phyloP scores from a whole-genome alignment of 2,329 filamentous ascomycete species.

The Diplodia sapinea region DNA sequence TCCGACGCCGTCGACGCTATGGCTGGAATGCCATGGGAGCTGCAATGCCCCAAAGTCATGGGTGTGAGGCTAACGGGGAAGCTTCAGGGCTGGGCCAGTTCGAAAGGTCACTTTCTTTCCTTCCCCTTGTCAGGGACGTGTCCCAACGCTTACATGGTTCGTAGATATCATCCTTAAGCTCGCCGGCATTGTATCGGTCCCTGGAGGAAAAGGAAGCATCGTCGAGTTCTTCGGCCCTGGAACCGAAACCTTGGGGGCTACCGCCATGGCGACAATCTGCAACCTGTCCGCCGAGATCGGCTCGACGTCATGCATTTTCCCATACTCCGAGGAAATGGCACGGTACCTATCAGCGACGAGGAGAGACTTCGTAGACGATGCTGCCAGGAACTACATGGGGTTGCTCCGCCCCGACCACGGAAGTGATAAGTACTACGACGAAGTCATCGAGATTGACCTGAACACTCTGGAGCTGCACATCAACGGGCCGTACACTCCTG shows the following conservation, averaged over 20 bases:
- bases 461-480: conserved; percentile 45
- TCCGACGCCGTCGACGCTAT: conserved; percentile 42
- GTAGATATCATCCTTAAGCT: conserved; percentile 48
- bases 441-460: conserved; percentile 47
- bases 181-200: conserved; percentile 45
- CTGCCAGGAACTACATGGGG: conserved; percentile 35
- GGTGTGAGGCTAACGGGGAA: conserved; percentile 43
- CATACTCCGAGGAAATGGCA: conserved; percentile 44
- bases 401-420: conserved; percentile 41
- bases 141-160: not conserved
- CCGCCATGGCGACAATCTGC: conserved; percentile 48
- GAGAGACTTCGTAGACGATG: conserved; percentile 37
- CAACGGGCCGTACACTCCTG: conserved; percentile 47
- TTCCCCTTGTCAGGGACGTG: not conserved
- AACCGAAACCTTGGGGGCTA: conserved; percentile 42
- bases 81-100: conserved; percentile 43
- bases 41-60: conserved; percentile 43
- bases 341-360: conserved; percentile 44
- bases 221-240: conserved; percentile 49
- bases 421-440: conserved; percentile 44
- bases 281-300: conserved; percentile 50
- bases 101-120: conserved; percentile 34
- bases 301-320: conserved; percentile 48
- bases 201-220: conserved; percentile 46
- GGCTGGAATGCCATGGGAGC: conserved; percentile 46